Conservation (phyloP, 352 stramenopile genomes). For the Phytophthora tubulina region DNA sequence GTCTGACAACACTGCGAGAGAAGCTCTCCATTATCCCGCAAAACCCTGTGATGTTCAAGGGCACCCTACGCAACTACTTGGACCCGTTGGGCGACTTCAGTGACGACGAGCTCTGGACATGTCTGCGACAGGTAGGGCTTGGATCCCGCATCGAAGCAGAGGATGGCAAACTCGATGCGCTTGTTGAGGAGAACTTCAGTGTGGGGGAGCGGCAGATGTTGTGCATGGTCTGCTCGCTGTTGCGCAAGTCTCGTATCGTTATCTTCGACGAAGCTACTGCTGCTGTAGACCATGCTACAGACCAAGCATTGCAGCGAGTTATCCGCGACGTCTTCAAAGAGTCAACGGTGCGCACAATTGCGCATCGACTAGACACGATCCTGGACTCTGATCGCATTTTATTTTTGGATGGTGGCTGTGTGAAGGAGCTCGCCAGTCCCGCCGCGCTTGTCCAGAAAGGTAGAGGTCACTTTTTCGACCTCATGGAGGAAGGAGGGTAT, state of each 20-base stretch:
- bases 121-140: constrained; percentile 52
- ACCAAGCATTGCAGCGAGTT: constrained; percentile 63
- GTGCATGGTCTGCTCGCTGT: constrained; percentile 92
- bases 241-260: constrained; percentile 82
- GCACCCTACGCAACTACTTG: constrained; percentile 91
- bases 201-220: constrained; percentile 95
- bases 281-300: constrained; percentile 86
- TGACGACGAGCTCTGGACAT: constrained; percentile 74
- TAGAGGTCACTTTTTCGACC: constrained; percentile 56
- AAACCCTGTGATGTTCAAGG: constrained; percentile 94
- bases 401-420: constrained; percentile 78
- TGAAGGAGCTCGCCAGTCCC: constrained; percentile 90
- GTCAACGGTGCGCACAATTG: constrained; percentile 96
- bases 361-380: constrained; percentile 97
- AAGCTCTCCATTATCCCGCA: constrained; percentile 95
- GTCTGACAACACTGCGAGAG: constrained; percentile 82
- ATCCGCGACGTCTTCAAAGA: constrained; percentile 89
- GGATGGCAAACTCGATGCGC: constrained; percentile 64
- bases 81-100: constrained; percentile 90
- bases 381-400: constrained; percentile 83
- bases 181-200: constrained; percentile 95
- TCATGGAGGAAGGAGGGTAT: constrained; percentile 62
- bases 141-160: constrained; percentile 62
- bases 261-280: constrained; percentile 86
- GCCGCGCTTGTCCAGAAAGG: constrained; percentile 56